phyloP scores from a whole-genome alignment of 2,329 filamentous ascomycete species.

The Malbranchea zuffiana region DNA sequence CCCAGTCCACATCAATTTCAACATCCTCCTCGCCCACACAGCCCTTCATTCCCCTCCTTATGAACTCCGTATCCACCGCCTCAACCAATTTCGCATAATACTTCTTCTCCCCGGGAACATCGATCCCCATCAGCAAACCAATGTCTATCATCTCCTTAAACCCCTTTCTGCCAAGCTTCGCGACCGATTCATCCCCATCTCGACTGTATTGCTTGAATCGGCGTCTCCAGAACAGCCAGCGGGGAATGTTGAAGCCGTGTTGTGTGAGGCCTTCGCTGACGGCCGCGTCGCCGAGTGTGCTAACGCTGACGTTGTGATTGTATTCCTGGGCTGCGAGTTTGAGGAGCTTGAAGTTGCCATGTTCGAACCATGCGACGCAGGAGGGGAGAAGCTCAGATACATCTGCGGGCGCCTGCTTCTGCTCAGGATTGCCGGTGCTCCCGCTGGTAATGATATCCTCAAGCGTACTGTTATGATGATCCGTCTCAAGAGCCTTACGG shows the following conservation, averaged over 20 bases:
- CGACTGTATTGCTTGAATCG: background rate
- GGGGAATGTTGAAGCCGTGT: background rate
- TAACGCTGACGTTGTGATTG: background rate
- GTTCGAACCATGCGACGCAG: constrained; percentile 1
- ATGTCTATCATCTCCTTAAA: background rate
- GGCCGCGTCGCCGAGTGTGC: background rate
- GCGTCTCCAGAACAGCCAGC: constrained; percentile 2
- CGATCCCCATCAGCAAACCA: background rate
- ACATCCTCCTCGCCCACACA: background rate
- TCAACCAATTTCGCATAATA: background rate
- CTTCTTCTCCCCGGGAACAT: background rate
- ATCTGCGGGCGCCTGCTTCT: background rate
- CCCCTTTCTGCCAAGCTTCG: background rate
- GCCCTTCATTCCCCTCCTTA: background rate
- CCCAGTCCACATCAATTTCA: constrained; percentile 3
- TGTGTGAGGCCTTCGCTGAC: constrained; percentile 1
- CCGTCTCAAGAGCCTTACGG: constrained; percentile 3
- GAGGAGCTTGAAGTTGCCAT: constrained; percentile 3
- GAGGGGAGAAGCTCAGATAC: constrained; percentile 1
- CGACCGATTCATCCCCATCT: background rate
- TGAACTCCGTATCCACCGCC: constrained; percentile 2
- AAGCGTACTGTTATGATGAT: too few species aligned
- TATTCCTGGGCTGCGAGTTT: constrained; percentile 2
- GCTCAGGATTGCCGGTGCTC: too few species aligned
- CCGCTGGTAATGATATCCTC: too few species aligned